Base-by-base conservation (phyloP, 331 rosid genomes). In the Stylosanthes scabra region DNA sequence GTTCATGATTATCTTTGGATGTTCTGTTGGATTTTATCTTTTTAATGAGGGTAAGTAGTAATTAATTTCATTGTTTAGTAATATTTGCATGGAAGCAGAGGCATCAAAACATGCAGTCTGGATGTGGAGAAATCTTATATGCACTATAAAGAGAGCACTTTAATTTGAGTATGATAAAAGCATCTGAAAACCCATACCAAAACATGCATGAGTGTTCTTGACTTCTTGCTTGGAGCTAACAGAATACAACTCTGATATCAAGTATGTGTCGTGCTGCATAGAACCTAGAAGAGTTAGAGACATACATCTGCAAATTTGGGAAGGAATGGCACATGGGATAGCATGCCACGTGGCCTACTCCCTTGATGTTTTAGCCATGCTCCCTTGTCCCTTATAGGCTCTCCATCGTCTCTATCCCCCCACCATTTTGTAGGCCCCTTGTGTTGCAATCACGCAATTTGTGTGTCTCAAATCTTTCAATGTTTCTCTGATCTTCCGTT, bases 361-460 rank as follows among this genome's bases (percentile, higher is more conserved):
- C 64, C 65, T 78, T 13, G 58, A 15, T 88, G 93, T 73, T 81
- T 81, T 58, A 14, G 82, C 96, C 98, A 86, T 85, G 88, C 88
- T 80, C 72, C 75, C 34, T 66, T 85, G 97, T 91, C 89, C 80
- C 78, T 49, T 3, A 8, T 20, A 11, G 55, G 9, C 71, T 60
- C 42, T 27, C 71, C 64, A 31, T 34, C 37, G 74, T 78, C 85
- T 86, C 82, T 66, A 75, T 34, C n/a, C 89, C 70, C 82, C 87
- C 90, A 81, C 76, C 59, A 77, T 81, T 29, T 40, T 70, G 27
- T 71, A 3, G 81, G 72, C 28, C 83, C 86, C 85, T n/a, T 68
- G 6, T 68, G 74, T 57, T 63, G 44, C 78, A 45, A 9, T 57
- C 57, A 46, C 40, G 58, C 68, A 31, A 31, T 60, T 59, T 59